Conservation (phyloP, 2,329 filamentous ascomycete species). For the Penicillium sclerotiorum region DNA sequence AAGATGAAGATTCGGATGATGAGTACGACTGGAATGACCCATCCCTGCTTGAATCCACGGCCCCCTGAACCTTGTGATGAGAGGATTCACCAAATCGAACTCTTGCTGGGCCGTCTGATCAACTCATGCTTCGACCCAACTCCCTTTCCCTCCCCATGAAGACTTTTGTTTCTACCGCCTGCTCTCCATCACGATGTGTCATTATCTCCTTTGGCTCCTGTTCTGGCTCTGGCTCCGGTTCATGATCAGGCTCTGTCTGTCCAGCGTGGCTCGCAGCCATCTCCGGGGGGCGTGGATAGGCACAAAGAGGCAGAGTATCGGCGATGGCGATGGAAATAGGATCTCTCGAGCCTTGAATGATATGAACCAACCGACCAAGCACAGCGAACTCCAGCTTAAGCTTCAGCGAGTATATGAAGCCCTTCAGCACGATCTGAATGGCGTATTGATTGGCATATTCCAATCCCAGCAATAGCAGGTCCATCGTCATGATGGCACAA, state of each 20-base stretch:
- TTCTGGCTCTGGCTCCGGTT: conserved; percentile 1
- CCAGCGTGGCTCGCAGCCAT: conserved; percentile 10
- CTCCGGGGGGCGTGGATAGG: conserved; percentile 15
- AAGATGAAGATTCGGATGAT: conserved; percentile 44
- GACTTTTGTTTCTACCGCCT: conserved; percentile 12
- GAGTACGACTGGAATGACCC: conserved; percentile 32
- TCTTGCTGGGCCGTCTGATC: not conserved
- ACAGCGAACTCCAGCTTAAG: conserved; percentile 61
- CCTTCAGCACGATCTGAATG: conserved; percentile 46
- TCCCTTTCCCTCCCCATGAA: conserved; percentile 12
- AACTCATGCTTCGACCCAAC: not conserved
- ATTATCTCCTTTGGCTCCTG: conserved; percentile 17
- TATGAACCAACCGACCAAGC: conserved; percentile 50
- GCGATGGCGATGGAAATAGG: conserved; percentile 24
- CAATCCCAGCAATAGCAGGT: conserved; percentile 45
- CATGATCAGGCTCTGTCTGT: conserved; percentile 1
- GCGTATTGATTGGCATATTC: conserved; percentile 45
- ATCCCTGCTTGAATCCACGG: not conserved
- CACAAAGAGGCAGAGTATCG: conserved; percentile 28
- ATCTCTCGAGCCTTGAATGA: conserved; percentile 35
- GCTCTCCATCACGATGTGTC: conserved; percentile 1
- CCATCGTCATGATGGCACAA: conserved; percentile 50
- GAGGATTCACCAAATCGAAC: too few relatives aligned
- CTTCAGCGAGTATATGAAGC: conserved; percentile 41
- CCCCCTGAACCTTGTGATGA: not conserved